These are phyloP conservation scores for Luffa acutangula DNA, from an alignment of 306 rosid species.

Conservation along the genomic window DNA sequence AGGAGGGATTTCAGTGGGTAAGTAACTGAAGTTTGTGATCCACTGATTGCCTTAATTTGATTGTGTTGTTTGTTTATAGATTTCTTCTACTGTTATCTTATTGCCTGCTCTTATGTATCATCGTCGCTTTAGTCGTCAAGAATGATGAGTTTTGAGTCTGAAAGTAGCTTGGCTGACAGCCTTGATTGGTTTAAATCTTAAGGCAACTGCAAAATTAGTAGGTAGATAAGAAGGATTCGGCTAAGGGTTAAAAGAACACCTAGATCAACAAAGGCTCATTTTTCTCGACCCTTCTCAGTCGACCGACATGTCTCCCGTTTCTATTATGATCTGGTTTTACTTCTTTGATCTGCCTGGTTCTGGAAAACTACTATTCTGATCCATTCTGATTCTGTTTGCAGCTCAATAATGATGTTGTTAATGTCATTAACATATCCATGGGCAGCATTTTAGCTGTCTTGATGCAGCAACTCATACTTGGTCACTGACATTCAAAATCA, in stretches of 20 bases:
- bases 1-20: conserved; percentile 95
- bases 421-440: conserved; percentile 78
- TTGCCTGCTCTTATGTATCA: not conserved
- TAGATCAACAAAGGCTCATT: not conserved
- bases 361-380: not conserved
- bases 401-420: conserved; percentile 88
- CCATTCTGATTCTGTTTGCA: conserved; percentile 29
- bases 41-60: not conserved
- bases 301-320: no score
- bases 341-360: not conserved
- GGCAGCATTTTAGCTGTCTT: conserved; percentile 81
- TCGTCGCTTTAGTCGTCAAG: not conserved
- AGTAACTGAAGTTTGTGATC: conserved; percentile 11
- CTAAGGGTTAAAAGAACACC: not conserved
- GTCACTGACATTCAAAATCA: conserved; percentile 25
- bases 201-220: not conserved
- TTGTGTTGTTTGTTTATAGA: not conserved
- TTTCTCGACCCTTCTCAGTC: not conserved
- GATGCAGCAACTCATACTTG: conserved; percentile 60
- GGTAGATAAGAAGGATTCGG: not conserved
- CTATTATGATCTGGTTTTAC: not conserved
- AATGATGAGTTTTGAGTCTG: not conserved
- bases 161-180: not conserved
- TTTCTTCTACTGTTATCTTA: not conserved
- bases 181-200: not conserved